A percentile compares a stretch with the other conserved stretches of the same genome.
Conservation (phyloP, 495 filamentous ascomycete species). For the Penicillium silybi region DNA sequence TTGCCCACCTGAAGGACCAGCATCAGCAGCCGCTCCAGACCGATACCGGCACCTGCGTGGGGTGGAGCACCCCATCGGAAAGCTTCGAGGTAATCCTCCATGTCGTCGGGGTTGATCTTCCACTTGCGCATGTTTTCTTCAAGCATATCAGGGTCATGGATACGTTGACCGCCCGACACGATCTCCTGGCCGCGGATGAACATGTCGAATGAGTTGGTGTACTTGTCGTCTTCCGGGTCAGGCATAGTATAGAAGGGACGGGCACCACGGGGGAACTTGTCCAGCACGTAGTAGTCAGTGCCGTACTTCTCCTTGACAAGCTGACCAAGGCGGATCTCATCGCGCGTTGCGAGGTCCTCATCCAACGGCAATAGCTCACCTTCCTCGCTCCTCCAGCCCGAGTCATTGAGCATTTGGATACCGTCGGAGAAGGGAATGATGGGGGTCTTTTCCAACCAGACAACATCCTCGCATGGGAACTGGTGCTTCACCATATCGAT, state of each 20-base stretch:
- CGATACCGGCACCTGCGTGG: constrained; percentile 87
- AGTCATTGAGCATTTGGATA: constrained; percentile 73
- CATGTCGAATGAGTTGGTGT: constrained; percentile 93
- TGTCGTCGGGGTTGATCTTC: constrained; percentile 68
- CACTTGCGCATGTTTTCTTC: constrained; percentile 69
- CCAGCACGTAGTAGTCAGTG: constrained; percentile 91
- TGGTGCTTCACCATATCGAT: constrained; percentile 63
- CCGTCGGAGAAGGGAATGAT: constrained; percentile 77
- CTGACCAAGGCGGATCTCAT: constrained; percentile 81
- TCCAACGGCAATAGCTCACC: constrained; percentile 62
- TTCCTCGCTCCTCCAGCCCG: constrained; percentile 73
- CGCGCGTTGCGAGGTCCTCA: constrained; percentile 78
- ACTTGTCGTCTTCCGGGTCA: constrained; percentile 64
- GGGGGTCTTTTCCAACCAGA: constrained; percentile 82
- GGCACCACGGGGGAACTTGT: constrained; percentile 83
- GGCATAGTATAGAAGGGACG: constrained; percentile 95
- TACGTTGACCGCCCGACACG: constrained; percentile 85
- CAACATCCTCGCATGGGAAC: constrained; percentile 62
- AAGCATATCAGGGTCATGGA: constrained; percentile 75
- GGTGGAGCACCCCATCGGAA: constrained; percentile 88
- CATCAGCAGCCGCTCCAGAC: constrained; percentile 83
- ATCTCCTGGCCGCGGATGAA: constrained; percentile 95
- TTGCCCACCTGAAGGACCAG: constrained; percentile 80
- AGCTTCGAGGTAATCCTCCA: constrained; percentile 84
- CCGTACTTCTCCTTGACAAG: constrained; percentile 80